Evolutionary conservation across 441 rosid species (phyloP).

Genomic region (Gossypium davidsonii): DNA sequence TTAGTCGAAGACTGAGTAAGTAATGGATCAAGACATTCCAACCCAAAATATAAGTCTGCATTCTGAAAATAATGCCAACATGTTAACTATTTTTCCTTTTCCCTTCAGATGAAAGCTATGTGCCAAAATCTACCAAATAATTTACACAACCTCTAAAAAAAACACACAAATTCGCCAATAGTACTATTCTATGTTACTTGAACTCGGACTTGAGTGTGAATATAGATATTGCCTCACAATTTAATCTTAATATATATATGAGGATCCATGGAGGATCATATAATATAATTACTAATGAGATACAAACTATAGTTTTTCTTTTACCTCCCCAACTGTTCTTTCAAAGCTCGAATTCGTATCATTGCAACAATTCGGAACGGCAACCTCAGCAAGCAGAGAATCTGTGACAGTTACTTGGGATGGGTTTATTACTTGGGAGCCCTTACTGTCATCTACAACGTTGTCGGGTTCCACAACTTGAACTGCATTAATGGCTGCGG

Average conservation of each 20-base stretch:
- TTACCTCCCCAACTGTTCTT: constrained; percentile 24
- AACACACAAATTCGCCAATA: neutral
- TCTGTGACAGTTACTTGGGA: constrained; percentile 8
- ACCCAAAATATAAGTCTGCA: constrained; percentile 27
- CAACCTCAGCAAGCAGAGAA: constrained; percentile 14
- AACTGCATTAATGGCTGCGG: constrained; percentile 1
- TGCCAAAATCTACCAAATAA: neutral
- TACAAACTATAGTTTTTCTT: neutral
- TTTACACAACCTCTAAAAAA: neutral
- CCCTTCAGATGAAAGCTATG: neutral
- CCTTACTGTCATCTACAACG: constrained; percentile 7
- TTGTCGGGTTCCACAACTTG: neutral
- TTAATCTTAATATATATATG: neutral
- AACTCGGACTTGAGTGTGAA: neutral
- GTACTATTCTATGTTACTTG: neutral
- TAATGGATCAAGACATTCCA: constrained; percentile 30
- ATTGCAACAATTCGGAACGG: constrained; percentile 11
- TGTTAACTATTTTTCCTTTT: neutral
- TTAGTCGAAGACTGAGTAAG: constrained; percentile 17
- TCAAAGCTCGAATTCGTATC: constrained; percentile 19
- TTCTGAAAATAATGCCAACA: constrained; percentile 29
- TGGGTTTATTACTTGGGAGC: neutral
- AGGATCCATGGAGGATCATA: neutral
- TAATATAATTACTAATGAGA: neutral
- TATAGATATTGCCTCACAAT: neutral